These are phyloP conservation scores for Triglochin maritima DNA, from an alignment of 106 monocot genomes.

Conservation along the genomic window DNA sequence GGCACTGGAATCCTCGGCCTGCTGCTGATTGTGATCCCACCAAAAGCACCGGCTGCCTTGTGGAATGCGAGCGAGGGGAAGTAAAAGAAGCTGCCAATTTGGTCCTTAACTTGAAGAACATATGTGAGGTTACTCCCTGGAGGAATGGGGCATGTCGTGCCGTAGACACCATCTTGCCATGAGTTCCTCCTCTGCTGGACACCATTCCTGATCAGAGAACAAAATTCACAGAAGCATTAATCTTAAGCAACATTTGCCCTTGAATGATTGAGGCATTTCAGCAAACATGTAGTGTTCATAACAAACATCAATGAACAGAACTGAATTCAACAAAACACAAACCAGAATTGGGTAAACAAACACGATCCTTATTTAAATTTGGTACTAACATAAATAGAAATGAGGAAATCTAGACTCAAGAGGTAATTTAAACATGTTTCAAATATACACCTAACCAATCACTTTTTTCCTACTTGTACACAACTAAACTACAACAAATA, in stretches of 20 bases:
- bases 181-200: conserved; percentile 39
- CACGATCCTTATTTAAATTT: neutral
- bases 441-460: neutral
- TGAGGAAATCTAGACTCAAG: neutral
- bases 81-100: conserved; percentile 56
- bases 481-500: too few relatives aligned
- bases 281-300: neutral
- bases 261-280: neutral
- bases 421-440: neutral
- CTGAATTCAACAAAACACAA: neutral
- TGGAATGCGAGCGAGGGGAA: conserved; percentile 52
- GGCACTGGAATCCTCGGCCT: conserved; percentile 37
- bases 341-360: neutral
- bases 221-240: neutral
- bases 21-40: conserved; percentile 36
- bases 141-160: conserved; percentile 49
- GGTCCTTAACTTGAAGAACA: conserved; percentile 38
- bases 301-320: neutral
- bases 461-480: neutral
- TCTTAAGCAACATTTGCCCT: neutral
- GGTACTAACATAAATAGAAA: too few relatives aligned
- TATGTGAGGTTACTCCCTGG: conserved; percentile 41
- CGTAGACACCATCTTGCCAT: conserved; percentile 46
- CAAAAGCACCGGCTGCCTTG: conserved; percentile 46
- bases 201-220: conserved; percentile 30